phyloP scores from a whole-genome alignment of 1,284 basidiomycete species.

The Cutaneotrichosporon cutaneum region DNA sequence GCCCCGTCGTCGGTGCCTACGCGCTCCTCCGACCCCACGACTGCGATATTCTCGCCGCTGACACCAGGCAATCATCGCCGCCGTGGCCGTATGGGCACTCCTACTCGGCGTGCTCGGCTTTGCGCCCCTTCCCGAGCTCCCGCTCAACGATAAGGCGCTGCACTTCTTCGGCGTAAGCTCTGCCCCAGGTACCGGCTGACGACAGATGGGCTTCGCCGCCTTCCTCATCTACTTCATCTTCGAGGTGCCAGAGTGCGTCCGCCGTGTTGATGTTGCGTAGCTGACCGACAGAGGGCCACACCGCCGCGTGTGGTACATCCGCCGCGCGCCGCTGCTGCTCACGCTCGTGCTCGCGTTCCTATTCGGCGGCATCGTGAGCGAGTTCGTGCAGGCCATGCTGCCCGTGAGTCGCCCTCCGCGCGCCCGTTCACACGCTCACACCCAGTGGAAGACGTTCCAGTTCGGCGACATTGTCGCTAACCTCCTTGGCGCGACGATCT shows the following conservation, averaged over 20 bases:
- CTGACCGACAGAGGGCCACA: slow-evolving; percentile 34
- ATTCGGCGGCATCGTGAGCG: slow-evolving; percentile 47
- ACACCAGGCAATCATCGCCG: slow-evolving; percentile 44
- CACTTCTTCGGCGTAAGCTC: slow-evolving; percentile 51
- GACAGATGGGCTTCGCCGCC: slow-evolving; percentile 50
- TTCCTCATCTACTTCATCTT: slow-evolving; percentile 51
- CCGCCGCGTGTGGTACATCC: slow-evolving; percentile 50
- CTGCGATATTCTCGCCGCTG: slow-evolving; percentile 6
- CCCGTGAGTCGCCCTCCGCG: slow-evolving; percentile 38
- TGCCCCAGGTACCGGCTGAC: not conserved
- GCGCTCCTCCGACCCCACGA: too few species aligned
- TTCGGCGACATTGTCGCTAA: slow-evolving; percentile 51
- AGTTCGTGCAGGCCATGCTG: slow-evolving; percentile 48
- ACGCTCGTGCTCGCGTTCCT: slow-evolving; percentile 45
- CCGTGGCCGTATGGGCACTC: slow-evolving; percentile 48
- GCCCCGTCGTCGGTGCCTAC: too few species aligned
- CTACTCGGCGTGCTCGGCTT: slow-evolving; percentile 49
- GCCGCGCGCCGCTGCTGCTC: slow-evolving; percentile 47
- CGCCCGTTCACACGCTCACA: slow-evolving; percentile 11
- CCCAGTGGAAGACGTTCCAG: slow-evolving; percentile 52
- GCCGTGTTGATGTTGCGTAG: too few species aligned
- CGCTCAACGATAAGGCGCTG: slow-evolving; percentile 52
- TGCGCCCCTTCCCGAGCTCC: slow-evolving; percentile 45
- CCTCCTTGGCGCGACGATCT: slow-evolving; percentile 44
- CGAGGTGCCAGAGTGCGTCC: slow-evolving; percentile 50